Evolutionary conservation across 2,329 filamentous ascomycete species (phyloP).

Genomic region (Intubia oerlemansii): DNA sequence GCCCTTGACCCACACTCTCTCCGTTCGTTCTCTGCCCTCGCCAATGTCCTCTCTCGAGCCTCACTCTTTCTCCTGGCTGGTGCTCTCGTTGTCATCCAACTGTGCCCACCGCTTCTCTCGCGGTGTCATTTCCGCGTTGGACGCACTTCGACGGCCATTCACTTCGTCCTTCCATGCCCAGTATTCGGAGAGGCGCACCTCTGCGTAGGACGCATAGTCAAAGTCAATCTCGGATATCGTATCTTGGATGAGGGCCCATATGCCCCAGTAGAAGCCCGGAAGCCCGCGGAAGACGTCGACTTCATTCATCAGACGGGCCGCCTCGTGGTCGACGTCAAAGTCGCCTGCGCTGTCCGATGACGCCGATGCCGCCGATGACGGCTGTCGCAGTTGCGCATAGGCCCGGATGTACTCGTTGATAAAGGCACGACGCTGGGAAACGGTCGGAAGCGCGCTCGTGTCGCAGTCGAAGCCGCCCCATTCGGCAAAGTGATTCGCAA

Average conservation of each 20-base stretch:
- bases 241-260: slow-evolving; percentile 90
- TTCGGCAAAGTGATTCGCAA: slow-evolving; percentile 95
- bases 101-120: slow-evolving; percentile 67
- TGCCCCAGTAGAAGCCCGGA: slow-evolving; percentile 79
- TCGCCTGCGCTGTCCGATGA: slow-evolving; percentile 14
- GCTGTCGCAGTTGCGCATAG: slow-evolving; percentile 37
- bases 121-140: slow-evolving; percentile 41
- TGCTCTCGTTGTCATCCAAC: slow-evolving; percentile 11
- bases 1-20: too few species aligned
- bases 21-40: too few species aligned
- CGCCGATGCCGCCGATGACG: too few species aligned
- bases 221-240: slow-evolving; percentile 92
- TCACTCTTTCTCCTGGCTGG: too few species aligned
- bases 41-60: too few species aligned
- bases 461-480: slow-evolving; percentile 97
- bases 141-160: slow-evolving; percentile 33
- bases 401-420: slow-evolving; percentile 61
- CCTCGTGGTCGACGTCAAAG: slow-evolving; percentile 36
- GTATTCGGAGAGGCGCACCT: slow-evolving; percentile 72
- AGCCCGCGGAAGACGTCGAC: slow-evolving; percentile 77
- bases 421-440: slow-evolving; percentile 56
- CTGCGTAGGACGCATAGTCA: slow-evolving; percentile 83
- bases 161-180: slow-evolving; percentile 71
- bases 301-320: slow-evolving; percentile 50
- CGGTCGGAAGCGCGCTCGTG: slow-evolving; percentile 61